Base-by-base conservation (phyloP, 305 asterid species). In the Fraxinus sp. region DNA sequence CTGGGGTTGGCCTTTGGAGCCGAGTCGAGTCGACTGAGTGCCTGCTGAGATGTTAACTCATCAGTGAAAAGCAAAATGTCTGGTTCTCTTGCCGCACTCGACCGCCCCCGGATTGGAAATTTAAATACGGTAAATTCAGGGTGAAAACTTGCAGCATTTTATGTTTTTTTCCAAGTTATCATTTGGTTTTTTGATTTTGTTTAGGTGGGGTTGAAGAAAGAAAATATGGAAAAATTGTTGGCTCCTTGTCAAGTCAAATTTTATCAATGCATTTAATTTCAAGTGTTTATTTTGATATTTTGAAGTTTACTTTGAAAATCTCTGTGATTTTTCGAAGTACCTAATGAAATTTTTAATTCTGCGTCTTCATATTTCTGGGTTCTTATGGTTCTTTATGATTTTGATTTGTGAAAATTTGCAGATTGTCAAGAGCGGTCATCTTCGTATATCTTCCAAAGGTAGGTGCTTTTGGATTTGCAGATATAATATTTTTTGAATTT, bases 341-440 rank as follows among this genome's bases (percentile, higher is more conserved):
- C 76, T 72, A 7, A 16, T 16, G 22, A 6, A 32, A 14, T 16
- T 72, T 70, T 33, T 33, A 16, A 28, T 28, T 41, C 57, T 79
- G 16, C 46, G 5, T 33, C 46, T 72, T 39, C 32, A 6, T 77
- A 76, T 74, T 43, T 72, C 46, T 62, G 74, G 80, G 32, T 62
- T 80, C 74, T 70, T 84, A 68, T 26, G 64, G 72, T 68, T 71
- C 5, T 75, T 70, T 71, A 71, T 37, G 73, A 46, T 70, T 76
- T 75, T 62, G 22, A 35, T 66, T 75, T 81, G 79, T 71, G 85
- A 81, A 71, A 84, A 74, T 33, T 72, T 93, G 80, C 94, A 96
- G 99, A 91, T 96, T 86, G 92, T 95, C 96, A 96, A 95, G 94
- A 96, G 98, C 83, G 99, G 99, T 81, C 98, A 96, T 80, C 94